Base-by-base conservation (phyloP, 108 stramenopile genomes). In the Nitzschia sp. region DNA sequence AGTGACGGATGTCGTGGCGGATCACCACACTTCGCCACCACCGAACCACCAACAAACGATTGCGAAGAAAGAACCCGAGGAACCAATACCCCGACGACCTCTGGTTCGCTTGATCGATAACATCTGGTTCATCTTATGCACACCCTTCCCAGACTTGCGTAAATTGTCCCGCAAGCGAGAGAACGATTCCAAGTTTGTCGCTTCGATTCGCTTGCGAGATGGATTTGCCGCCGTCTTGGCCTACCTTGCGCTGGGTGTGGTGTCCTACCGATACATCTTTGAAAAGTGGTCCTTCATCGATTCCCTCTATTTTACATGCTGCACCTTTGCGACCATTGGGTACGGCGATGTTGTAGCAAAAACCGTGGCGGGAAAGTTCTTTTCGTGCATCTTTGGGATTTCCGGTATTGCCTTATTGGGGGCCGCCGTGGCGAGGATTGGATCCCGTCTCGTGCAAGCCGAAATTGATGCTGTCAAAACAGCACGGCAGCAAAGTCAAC, bases 341-440 rank as follows among this genome's bases (percentile, higher is more conserved):
- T 85, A 85, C 46, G 84, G 84, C 2, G 84, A 85, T 57, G 6
- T 85, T 25, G 35, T 28, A n/a, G 78, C 83, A 0, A 35, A 75
- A 1, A 84, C 80, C 19, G 28, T 53, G 0, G 69, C 29, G 1
- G 80, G 78, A 4, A 84, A 78, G 59, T 19, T 84, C 21, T 89
- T 89, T 71, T 78, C 83, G 25, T 72, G 73, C n/a, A 4, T 82
- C n/a, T 89, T 85, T 76, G 85, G 82, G 22, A 53, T 89, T 30
- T 62, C 72, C n/a, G 88, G 88, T 13, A 77, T 89, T 45, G 71
- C 80, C 13, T 71, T 86, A 4, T 45, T 85, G 66, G 84, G 82
- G 52, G 61, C 80, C 22, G 84, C 81, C 25, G 59, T 89, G 36
- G 80, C 80, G 35, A 61, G 80, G 1, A 58, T 89, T 13, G 82